phyloP scores from a whole-genome alignment of 2,329 filamentous ascomycete genomes.

The Dothideomycetes sp. region DNA sequence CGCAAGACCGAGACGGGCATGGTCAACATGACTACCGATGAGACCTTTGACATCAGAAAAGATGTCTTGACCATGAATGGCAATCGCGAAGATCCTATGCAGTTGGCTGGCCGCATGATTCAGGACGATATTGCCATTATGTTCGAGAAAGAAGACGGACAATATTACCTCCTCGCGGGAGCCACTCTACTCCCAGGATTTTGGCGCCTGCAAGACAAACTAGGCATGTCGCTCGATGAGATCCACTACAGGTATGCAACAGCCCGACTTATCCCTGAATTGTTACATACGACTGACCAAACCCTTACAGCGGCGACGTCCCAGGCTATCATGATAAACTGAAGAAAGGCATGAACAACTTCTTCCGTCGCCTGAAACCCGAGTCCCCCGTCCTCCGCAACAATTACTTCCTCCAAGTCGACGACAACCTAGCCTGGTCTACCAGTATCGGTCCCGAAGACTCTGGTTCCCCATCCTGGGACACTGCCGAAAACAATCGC shows the following conservation, averaged over 20 bases:
- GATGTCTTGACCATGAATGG: conserved; percentile 44
- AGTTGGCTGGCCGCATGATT: conserved; percentile 59
- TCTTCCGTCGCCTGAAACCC: conserved; percentile 63
- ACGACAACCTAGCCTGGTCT: conserved; percentile 68
- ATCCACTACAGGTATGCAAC: conserved; percentile 54
- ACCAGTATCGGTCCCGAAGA: conserved; percentile 68
- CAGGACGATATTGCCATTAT: conserved; percentile 82
- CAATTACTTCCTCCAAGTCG: conserved; percentile 85
- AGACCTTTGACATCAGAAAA: conserved; percentile 59
- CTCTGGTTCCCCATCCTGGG: conserved; percentile 54
- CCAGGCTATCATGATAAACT: conserved; percentile 63
- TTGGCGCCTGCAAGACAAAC: conserved; percentile 74
- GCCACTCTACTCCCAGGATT: conserved; percentile 70
- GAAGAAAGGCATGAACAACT: conserved; percentile 70
- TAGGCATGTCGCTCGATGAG: conserved; percentile 66
- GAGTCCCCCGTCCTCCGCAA: conserved; percentile 60
- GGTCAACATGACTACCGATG: conserved; percentile 61
- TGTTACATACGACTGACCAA: not conserved
- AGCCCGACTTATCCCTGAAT: not conserved
- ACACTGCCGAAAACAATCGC: conserved; percentile 63
- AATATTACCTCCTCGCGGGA: conserved; percentile 73
- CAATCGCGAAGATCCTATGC: conserved; percentile 64
- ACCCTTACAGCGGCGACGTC: conserved; percentile 56
- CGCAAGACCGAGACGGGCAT: conserved; percentile 54
- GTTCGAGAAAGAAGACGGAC: conserved; percentile 65